Evolutionary conservation across 2,329 filamentous ascomycete genomes (phyloP), one percentile per base, ranked within the genome.

Genomic region (Claviceps paspali): DNA sequence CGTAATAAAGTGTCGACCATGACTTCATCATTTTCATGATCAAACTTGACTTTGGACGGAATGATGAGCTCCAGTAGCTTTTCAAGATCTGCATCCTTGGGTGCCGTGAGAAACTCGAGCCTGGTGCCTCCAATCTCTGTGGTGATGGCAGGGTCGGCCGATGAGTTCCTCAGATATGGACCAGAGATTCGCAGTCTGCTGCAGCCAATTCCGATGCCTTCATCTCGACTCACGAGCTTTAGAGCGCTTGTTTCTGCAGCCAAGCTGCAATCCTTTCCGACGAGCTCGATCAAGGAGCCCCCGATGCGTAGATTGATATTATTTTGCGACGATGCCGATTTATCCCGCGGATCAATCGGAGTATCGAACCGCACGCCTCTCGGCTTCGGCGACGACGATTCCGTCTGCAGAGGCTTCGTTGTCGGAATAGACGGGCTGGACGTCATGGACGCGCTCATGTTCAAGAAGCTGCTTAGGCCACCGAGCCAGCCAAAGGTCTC

Each of bases 401-500:
- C 61, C 8, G 51, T 48, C 4, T 59, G 52, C 6, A 48, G 48
- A 30, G 58, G 57, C 24, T 60, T 54, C 2, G 53, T 54, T 3
- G 54, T 55, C 11, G 63, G 61, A 24, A 33, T 5, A 1, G 77
- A 73, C n/a, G 74, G 69, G 41, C 73, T 80, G 1, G 82, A 86
- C 9, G 79, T 75, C 44, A 93, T 81, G 0, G 88, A 94, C 41
- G 73, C 82, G 43, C 86, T 83, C 54, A 95, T 73, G 49, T 91
- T 92, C 30, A 98, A 63, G 36, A 98, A 80, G 45, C 86, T 85
- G 54, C 87, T 94, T 30, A 98, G 64, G 0, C 91, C 91, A 26
- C 91, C 91, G 57, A 95, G 87, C 68, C 83, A 85, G 39, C 76
- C 75, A 41, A 96, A 76, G 0, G 83, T 83, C 49, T 94, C 86